Conservation (phyloP, 129 eudicot species). For the Erigeron canadensis region DNA sequence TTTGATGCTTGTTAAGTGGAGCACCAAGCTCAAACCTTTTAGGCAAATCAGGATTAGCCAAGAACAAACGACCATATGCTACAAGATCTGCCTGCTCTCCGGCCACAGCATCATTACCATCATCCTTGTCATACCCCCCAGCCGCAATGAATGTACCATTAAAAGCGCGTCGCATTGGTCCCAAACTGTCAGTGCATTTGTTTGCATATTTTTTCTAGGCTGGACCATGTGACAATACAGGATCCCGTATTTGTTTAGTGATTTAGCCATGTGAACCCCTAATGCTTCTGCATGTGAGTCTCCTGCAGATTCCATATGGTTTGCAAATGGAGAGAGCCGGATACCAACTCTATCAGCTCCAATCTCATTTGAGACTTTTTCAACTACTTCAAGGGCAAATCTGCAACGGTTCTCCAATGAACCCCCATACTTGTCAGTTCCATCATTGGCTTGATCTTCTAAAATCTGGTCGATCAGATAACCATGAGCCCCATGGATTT, state of each 20-base stretch:
- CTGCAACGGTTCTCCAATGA: too few species aligned
- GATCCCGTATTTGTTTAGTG: background rate
- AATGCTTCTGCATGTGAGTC: background rate
- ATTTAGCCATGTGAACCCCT: background rate
- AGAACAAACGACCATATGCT: slow-evolving; percentile 42
- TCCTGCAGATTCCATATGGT: background rate
- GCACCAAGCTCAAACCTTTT: slow-evolving; percentile 37
- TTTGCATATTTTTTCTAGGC: background rate
- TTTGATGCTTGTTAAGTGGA: slow-evolving; percentile 28
- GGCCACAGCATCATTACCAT: slow-evolving; percentile 26
- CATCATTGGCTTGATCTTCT: too few species aligned
- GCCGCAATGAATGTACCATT: slow-evolving; percentile 28
- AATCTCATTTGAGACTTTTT: background rate
- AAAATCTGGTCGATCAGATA: too few species aligned
- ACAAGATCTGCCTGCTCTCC: slow-evolving; percentile 34
- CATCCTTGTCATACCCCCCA: background rate
- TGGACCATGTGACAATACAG: slow-evolving; percentile 6
- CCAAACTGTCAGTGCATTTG: background rate
- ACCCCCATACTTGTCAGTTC: too few species aligned
- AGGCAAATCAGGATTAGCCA: slow-evolving; percentile 42
- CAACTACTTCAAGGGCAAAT: background rate
- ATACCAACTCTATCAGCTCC: slow-evolving; percentile 3
- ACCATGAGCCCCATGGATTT: too few species aligned
- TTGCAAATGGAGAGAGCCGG: slow-evolving; percentile 8
- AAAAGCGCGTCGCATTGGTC: slow-evolving; percentile 1